These are phyloP conservation scores for Aquilaria sinensis DNA, from an alignment of 345 rosid genomes.

Conservation along the genomic window DNA sequence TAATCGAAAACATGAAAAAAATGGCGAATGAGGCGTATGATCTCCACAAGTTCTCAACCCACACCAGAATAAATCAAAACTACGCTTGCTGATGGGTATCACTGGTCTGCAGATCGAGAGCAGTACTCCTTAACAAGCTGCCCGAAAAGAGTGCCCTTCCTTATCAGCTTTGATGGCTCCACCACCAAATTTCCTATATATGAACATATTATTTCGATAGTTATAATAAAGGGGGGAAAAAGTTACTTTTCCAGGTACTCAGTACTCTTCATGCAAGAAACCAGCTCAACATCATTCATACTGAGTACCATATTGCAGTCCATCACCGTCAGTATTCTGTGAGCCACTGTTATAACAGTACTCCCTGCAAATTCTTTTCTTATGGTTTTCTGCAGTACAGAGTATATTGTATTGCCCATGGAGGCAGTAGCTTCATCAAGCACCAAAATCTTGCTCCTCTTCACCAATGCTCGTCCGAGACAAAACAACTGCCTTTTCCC, in stretches of 20 bases:
- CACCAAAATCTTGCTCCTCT: slow-evolving; percentile 43
- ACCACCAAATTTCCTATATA: slow-evolving; percentile 34
- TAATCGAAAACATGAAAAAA: too few species aligned
- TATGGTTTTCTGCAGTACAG: slow-evolving; percentile 53
- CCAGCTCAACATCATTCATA: slow-evolving; percentile 31
- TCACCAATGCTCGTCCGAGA: slow-evolving; percentile 51
- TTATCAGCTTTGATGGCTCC: slow-evolving; percentile 31
- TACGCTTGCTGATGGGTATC: neutral
- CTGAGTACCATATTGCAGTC: slow-evolving; percentile 57
- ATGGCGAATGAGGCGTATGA: too few species aligned
- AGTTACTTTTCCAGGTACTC: too few species aligned
- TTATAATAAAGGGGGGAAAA: too few species aligned
- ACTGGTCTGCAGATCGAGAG: slow-evolving; percentile 6
- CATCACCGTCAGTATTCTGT: slow-evolving; percentile 61
- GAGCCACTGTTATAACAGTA: slow-evolving; percentile 58
- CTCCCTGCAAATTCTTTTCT: slow-evolving; percentile 41
- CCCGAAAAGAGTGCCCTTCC: slow-evolving; percentile 30
- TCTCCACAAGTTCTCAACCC: too few species aligned
- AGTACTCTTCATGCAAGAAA: neutral
- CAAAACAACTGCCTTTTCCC: slow-evolving; percentile 58
- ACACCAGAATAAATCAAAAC: too few species aligned
- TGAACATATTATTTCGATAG: neutral
- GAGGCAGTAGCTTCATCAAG: slow-evolving; percentile 73
- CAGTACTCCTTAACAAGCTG: slow-evolving; percentile 34
- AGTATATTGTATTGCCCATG: slow-evolving; percentile 33